Evolutionary conservation across 805 yeast genomes (phyloP).

Genomic region (Spathaspora hagerdaliae): DNA sequence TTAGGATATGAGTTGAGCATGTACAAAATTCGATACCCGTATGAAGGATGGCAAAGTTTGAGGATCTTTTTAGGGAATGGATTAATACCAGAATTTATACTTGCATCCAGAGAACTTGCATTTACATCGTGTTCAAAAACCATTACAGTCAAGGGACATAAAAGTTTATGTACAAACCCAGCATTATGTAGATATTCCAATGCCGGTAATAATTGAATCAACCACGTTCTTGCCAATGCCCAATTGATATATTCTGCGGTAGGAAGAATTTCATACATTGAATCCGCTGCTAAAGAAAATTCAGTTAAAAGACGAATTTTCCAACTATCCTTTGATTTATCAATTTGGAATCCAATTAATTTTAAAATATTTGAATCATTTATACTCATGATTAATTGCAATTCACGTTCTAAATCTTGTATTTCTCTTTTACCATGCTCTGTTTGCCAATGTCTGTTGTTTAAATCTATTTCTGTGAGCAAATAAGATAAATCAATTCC

Average conservation of each 20-base stretch:
- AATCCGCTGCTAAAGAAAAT: constrained; percentile 47
- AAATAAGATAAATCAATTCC: constrained; percentile 48
- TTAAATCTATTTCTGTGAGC: constrained; percentile 66
- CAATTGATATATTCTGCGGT: constrained; percentile 66
- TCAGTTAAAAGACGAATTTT: constrained; percentile 67
- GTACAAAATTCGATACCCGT: constrained; percentile 27
- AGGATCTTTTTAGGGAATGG: constrained; percentile 49
- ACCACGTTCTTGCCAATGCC: constrained; percentile 82
- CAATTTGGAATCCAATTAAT: constrained; percentile 72
- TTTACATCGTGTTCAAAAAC: constrained; percentile 23
- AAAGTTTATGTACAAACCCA: constrained; percentile 73
- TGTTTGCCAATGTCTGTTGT: constrained; percentile 66
- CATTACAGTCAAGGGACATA: constrained; percentile 54
- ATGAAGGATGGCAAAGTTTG: constrained; percentile 58
- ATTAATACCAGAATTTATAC: neutral
- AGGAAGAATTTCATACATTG: constrained; percentile 61
- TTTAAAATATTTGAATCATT: constrained; percentile 64
- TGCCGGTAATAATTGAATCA: constrained; percentile 80
- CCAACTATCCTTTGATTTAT: constrained; percentile 55
- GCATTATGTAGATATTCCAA: constrained; percentile 78
- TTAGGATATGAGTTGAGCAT: constrained; percentile 24
- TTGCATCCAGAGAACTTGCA: constrained; percentile 2
- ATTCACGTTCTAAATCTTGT: constrained; percentile 69
- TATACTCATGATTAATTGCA: constrained; percentile 56
- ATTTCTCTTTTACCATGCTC: constrained; percentile 70